Base-by-base conservation (phyloP, 192 early-diverging fungal species). In the Physocladia obscura region DNA sequence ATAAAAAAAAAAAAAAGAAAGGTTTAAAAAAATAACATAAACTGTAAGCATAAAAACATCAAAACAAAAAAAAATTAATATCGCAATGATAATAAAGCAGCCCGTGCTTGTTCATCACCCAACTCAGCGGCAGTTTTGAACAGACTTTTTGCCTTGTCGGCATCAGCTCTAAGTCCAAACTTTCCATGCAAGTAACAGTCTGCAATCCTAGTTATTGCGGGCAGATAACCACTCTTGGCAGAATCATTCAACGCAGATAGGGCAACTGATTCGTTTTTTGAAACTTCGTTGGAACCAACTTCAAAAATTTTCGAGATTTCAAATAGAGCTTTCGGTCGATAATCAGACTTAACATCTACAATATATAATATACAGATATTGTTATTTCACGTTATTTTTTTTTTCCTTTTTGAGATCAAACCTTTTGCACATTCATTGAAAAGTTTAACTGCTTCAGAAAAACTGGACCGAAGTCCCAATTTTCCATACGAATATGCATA, bases 361-460 rank as follows among this genome's bases (percentile, higher is more conserved):
- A 24, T 15, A 64, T 21, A n/a, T n/a, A n/a, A n/a, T n/a, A n/a
- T n/a, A n/a, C n/a, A n/a, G 40, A 44, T 44, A 44, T n/a, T 44
- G 40, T 13, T 44, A 13, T 44, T 13, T 44, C 11, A n/a, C 40
- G 40, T 44, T 44, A 44, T n/a, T 44, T n/a, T n/a, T n/a, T n/a
- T n/a, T n/a, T n/a, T n/a, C n/a, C n/a, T n/a, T n/a, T n/a, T n/a
- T n/a, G n/a, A n/a, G n/a, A n/a, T n/a, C 38, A 36, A 35, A 68
- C 65, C 65, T 47, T 68, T 68, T 2, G 36, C 50, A 52, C 65
- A 68, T 56, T 68, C 65, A 31, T 68, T 68, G 15, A 68, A 57
- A 22, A 40, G 29, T 8, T 52, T 27, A 13, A 68, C 15, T 27
- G 52, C 65, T n/a, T 68, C 65, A 3, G 38, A 4, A 39, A 56